Base-by-base conservation (phyloP, 2,329 filamentous ascomycete genomes). In the Pseudogymnoascus sp. region DNA sequence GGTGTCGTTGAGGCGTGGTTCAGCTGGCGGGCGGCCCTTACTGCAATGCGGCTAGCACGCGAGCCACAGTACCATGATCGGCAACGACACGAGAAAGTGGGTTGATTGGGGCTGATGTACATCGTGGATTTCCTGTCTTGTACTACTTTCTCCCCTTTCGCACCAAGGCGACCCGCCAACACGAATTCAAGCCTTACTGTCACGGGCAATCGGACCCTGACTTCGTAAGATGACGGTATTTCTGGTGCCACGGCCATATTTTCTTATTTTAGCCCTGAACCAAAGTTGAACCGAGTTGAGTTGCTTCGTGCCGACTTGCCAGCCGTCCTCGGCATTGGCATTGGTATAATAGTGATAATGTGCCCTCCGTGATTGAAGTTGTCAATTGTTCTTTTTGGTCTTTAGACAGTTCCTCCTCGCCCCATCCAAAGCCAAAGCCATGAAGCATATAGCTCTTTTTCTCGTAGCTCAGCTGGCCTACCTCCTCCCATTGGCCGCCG, bases 151-250 rank as follows among this genome's bases (percentile, higher is more conserved):
- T 7, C n/a, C 5, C n/a, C 13, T 5, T 48, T 48, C 5, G 23
- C 41, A 18, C n/a, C 10, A 52, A 30, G 10, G 15, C 45, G 45
- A 52, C 45, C 45, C 45, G 45, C 45, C 45, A 52, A 52, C 45
- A 52, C 45, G 45, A 52, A 30, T 13, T 26, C 30, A 52, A 52
- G 26, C 26, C 45, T 52, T 52, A 13, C 26, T 33, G 45, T 3
- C 45, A 52, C 7, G 26, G 26, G n/a, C 45, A 3, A 48, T 52
- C 8, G 45, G n/a, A 30, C 45, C 45, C 45, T 52, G 45, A 52
- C 45, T 52, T 52, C 45, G 45, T 52, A 52, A 52, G 9, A 52
- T 52, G 45, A 52, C 45, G 45, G 26, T 52, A 52, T 52, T 52
- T 30, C 45, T 12, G 23, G 45, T 52, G 41, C 41, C 23, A 48